Evolutionary conservation across 495 filamentous ascomycete genomes (phyloP).

Genomic region (Penicillium alfredii): DNA sequence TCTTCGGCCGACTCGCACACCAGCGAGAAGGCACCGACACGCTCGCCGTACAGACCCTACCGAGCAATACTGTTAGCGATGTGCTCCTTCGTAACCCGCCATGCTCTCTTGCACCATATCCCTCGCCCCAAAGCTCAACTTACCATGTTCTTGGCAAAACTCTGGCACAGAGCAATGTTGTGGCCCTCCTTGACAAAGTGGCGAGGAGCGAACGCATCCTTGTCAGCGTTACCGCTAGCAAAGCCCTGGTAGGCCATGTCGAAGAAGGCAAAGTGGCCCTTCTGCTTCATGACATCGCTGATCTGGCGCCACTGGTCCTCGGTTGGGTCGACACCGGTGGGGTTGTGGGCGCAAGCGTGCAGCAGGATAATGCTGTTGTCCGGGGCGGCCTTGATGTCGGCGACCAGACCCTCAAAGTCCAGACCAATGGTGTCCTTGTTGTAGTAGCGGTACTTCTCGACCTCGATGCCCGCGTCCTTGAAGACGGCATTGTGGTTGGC

Average conservation of each 20-base stretch:
- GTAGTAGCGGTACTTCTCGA: slow-evolving; percentile 96
- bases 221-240: slow-evolving; percentile 83
- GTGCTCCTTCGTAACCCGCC: no score
- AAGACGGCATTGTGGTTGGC: slow-evolving; percentile 97
- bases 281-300: slow-evolving; percentile 79
- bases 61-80: slow-evolving; percentile 1
- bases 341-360: slow-evolving; percentile 98
- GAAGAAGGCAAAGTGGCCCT: slow-evolving; percentile 92
- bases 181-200: slow-evolving; percentile 92
- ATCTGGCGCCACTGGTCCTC: slow-evolving; percentile 90
- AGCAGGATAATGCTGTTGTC: slow-evolving; percentile 83
- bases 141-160: slow-evolving; percentile 99
- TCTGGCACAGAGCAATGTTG: slow-evolving; percentile 82
- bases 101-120: no score
- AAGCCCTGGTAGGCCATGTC: slow-evolving; percentile 99
- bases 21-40: slow-evolving; percentile 93
- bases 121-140: slow-evolving; percentile 4
- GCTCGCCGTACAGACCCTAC: slow-evolving; percentile 94
- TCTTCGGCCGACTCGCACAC: slow-evolving; percentile 78
- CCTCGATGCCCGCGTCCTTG: slow-evolving; percentile 82
- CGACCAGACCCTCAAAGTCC: slow-evolving; percentile 90
- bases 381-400: slow-evolving; percentile 84
- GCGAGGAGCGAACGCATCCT: slow-evolving; percentile 86
- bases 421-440: slow-evolving; percentile 97
- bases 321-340: slow-evolving; percentile 94